A percentile compares a stretch with the other conserved stretches of the same genome.
phyloP scores from a whole-genome alignment of 1,284 basidiomycete species.

The Tilletia walkeri region DNA sequence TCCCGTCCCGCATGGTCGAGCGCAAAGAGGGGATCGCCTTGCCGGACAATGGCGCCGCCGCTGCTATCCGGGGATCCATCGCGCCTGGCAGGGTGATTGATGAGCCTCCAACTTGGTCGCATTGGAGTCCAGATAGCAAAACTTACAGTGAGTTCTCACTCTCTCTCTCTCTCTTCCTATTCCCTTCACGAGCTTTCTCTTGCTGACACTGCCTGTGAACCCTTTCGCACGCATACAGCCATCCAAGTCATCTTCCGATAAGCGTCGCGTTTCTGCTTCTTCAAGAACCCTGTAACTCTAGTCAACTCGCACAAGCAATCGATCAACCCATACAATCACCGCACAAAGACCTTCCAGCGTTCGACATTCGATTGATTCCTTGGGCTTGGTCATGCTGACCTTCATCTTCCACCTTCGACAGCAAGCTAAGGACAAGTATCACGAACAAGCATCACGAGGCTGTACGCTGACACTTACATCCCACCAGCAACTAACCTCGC shows the following conservation, averaged over 20 bases:
- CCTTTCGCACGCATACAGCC: slow-evolving; percentile 11
- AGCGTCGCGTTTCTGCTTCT: background rate
- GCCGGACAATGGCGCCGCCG: background rate
- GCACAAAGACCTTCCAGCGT: too few species aligned
- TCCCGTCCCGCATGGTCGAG: background rate
- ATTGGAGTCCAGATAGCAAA: slow-evolving; percentile 49
- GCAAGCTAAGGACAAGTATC: too few species aligned
- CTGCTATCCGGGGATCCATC: background rate
- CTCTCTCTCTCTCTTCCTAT: background rate
- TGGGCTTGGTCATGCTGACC: too few species aligned
- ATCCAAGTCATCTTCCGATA: slow-evolving; percentile 45
- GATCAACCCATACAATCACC: too few species aligned
- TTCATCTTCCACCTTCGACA: too few species aligned
- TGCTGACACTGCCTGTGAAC: background rate
- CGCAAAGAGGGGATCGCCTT: background rate
- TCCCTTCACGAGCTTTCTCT: background rate
- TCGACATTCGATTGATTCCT: too few species aligned
- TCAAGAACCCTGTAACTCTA: slow-evolving; percentile 2
- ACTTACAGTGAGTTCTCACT: slow-evolving; percentile 29
- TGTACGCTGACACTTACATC: too few species aligned
- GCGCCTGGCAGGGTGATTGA: slow-evolving; percentile 90
- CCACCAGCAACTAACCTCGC: too few species aligned
- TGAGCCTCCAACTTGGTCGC: slow-evolving; percentile 47
- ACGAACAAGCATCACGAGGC: too few species aligned
- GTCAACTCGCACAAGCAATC: background rate